Percentiles rank a stretch among this genome's conserved stretches.
Evolutionary conservation across 371 early-diverging fungal species (phyloP).

Genomic region (Lichtheimia corymbifera): DNA sequence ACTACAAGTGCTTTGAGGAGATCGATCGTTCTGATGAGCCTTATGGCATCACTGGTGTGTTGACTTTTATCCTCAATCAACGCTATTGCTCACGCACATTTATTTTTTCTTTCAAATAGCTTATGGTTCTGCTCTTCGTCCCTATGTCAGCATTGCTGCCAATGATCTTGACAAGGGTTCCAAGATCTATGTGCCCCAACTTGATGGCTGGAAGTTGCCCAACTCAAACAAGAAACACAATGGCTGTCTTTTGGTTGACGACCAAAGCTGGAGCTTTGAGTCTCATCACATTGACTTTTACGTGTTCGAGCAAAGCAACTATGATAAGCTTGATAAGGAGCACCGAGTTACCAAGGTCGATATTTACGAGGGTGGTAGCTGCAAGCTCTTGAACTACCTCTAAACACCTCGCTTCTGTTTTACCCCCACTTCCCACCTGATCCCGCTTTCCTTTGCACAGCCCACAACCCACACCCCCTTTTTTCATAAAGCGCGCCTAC

Average conservation of each 20-base stretch:
- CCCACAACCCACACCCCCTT: neutral
- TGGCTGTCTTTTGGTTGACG: conserved; percentile 51
- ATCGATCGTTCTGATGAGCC: conserved; percentile 41
- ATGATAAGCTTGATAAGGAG: conserved; percentile 29
- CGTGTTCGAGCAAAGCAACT: conserved; percentile 33
- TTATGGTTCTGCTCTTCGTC: conserved; percentile 43
- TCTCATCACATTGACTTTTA: conserved; percentile 47
- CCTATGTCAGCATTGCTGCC: conserved; percentile 45
- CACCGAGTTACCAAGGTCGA: conserved; percentile 33
- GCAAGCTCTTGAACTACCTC: conserved; percentile 38
- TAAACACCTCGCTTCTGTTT: conserved; percentile 4
- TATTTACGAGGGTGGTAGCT: conserved; percentile 48
- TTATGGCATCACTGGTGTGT: conserved; percentile 42
- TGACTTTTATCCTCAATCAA: neutral
- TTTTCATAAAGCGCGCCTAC: conserved; percentile 1
- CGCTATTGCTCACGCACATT: neutral
- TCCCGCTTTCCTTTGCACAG: neutral
- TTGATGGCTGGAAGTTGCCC: conserved; percentile 46
- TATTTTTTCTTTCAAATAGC: conserved; percentile 15
- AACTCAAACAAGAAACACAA: conserved; percentile 42
- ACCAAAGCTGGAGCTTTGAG: conserved; percentile 49
- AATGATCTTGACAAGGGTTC: conserved; percentile 44
- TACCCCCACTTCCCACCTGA: neutral
- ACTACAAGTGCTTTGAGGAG: conserved; percentile 46
- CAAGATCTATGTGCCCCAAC: conserved; percentile 43